Percentiles rank a stretch among this genome's conserved stretches.
phyloP scores from a whole-genome alignment of 345 rosid species.

The Melastoma malabathricum region DNA sequence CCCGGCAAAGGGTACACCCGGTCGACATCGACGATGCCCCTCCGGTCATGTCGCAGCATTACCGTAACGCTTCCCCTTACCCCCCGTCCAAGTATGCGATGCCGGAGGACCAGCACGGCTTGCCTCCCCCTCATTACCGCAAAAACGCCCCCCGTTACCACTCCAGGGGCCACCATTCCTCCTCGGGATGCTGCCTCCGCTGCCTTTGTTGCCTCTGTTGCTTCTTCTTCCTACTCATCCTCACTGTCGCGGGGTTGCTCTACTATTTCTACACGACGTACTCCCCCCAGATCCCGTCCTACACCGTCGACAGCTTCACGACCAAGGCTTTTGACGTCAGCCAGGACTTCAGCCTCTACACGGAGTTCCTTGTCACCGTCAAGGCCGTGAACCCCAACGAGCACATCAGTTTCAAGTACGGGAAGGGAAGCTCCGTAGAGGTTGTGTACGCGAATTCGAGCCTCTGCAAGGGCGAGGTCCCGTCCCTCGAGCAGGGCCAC shows the following conservation, averaged over 20 bases:
- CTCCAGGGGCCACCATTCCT: not conserved
- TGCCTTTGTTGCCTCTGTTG: conserved; percentile 30
- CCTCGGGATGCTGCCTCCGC: conserved; percentile 11
- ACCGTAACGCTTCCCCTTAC: conserved; percentile 7
- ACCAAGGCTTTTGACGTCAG: conserved; percentile 20
- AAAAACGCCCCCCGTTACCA: conserved; percentile 28
- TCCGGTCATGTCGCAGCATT: conserved; percentile 9
- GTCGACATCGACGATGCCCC: conserved; percentile 7
- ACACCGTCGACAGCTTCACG: conserved; percentile 16
- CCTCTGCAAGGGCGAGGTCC: conserved; percentile 34
- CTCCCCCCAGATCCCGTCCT: conserved; percentile 27
- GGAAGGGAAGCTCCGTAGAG: conserved; percentile 22
- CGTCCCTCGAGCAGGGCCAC: conserved; percentile 25
- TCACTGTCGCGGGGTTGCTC: conserved; percentile 10
- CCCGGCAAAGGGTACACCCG: conserved; percentile 14
- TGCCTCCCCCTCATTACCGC: conserved; percentile 27
- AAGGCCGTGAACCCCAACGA: conserved; percentile 32
- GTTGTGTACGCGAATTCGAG: conserved; percentile 14
- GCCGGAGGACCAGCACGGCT: conserved; percentile 11
- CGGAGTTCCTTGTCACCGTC: conserved; percentile 25
- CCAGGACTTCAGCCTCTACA: conserved; percentile 22
- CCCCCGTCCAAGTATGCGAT: conserved; percentile 23
- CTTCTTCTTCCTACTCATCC: conserved; percentile 14
- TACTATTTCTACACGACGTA: conserved; percentile 10
- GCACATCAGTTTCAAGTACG: conserved; percentile 22